These are phyloP conservation scores for Diaporthe helianthi DNA, from an alignment of 2,329 filamentous ascomycete species.

Conservation along the genomic window DNA sequence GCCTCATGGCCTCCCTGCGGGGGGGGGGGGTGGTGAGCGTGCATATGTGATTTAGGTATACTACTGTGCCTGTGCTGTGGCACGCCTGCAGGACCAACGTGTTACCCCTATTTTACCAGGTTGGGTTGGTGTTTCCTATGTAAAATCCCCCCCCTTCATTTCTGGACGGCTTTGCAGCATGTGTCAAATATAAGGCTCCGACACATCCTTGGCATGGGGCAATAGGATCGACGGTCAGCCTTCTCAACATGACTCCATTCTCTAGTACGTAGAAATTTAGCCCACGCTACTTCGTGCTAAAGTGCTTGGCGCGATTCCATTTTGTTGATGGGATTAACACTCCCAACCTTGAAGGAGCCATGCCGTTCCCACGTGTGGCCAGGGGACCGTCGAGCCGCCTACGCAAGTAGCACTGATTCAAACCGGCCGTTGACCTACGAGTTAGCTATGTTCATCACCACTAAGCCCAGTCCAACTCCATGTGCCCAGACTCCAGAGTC, in stretches of 20 bases:
- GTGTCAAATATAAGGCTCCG: constrained; percentile 18
- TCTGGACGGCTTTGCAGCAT: constrained; percentile 4
- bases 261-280: constrained; percentile 16
- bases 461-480: not conserved
- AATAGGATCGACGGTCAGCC: constrained; percentile 18
- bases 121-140: not conserved
- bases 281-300: not conserved
- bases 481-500: too few species aligned
- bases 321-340: constrained; percentile 1
- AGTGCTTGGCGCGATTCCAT: not conserved
- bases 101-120: constrained; percentile 20
- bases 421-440: too few species aligned
- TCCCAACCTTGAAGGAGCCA: constrained; percentile 18
- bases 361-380: constrained; percentile 23
- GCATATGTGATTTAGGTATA: constrained; percentile 11
- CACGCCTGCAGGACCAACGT: too few species aligned
- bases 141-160: too few species aligned
- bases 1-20: not conserved
- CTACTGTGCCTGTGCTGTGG: too few species aligned
- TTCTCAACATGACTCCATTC: not conserved
- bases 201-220: constrained; percentile 4
- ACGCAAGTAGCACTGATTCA: too few species aligned
- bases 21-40: not conserved
- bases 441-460: too few species aligned
- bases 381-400: constrained; percentile 16